Conservation (phyloP, 371 early-diverging fungal species). For the Batrachochytrium dendrobatidis region DNA sequence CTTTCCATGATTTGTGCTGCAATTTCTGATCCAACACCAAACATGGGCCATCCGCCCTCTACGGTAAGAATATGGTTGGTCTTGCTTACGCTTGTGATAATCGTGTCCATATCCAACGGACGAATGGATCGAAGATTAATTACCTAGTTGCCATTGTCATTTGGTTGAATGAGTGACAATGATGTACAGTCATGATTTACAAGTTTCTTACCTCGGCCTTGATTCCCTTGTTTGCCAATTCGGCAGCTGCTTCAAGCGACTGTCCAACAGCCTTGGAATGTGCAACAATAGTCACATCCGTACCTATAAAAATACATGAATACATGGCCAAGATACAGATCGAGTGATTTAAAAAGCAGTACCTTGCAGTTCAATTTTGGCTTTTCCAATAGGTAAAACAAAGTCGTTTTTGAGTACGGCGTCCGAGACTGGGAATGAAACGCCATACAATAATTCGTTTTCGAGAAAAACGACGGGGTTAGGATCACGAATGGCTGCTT, state of each 20-base stretch:
- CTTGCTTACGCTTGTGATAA: constrained; percentile 92
- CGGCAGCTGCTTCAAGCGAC: constrained; percentile 86
- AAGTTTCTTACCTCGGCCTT: constrained; percentile 48
- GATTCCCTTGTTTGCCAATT: constrained; percentile 80
- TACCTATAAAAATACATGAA: constrained; percentile 30
- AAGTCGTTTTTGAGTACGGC: constrained; percentile 82
- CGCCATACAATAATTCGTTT: constrained; percentile 98
- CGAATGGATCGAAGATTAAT: constrained; percentile 98
- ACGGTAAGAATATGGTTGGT: constrained; percentile 96
- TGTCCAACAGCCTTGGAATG: constrained; percentile 90
- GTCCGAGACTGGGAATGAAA: constrained; percentile 74
- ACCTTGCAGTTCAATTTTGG: constrained; percentile 90
- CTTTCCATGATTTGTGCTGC: constrained; percentile 92
- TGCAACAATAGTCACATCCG: constrained; percentile 91
- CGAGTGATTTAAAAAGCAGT: background rate
- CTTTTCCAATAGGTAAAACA: constrained; percentile 92
- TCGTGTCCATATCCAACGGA: constrained; percentile 92
- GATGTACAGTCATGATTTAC: background rate
- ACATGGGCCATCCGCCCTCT: constrained; percentile 97
- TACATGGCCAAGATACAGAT: background rate
- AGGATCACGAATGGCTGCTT: constrained; percentile 97
- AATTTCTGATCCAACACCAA: constrained; percentile 96
- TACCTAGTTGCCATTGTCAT: constrained; percentile 51
- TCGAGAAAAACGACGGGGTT: constrained; percentile 98
- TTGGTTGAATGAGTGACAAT: background rate